Base-by-base conservation (phyloP, 2,329 filamentous ascomycete species). In the Ophiocordyceps sinensis region DNA sequence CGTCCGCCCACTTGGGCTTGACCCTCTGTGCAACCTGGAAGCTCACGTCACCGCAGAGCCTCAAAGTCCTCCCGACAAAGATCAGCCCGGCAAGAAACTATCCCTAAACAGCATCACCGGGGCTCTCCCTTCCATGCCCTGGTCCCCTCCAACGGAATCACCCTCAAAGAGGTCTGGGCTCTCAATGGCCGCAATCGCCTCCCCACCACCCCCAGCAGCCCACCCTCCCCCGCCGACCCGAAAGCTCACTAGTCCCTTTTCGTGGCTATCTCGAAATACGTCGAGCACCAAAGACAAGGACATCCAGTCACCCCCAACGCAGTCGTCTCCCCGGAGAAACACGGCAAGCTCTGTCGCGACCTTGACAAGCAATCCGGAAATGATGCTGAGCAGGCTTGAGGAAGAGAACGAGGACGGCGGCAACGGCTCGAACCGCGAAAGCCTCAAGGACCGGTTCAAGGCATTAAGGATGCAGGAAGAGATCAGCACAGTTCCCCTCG, bases 211-310 rank as follows among this genome's bases (percentile, higher is more conserved):
- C 4, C 43, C 50, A 15, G 50, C 49, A 23, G 19, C 35, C 28
- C 28, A 40, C 4, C 45, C 55, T 19, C 50, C 55, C 17, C 62
- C 68, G 2, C 62, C 66, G 12, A 49, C 72, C 44, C 71, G 86
- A 54, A 94, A 91, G 59, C 73, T 93, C 42, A 88, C 85, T 9
- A 85, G 85, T 50, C 85, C 83, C n/a, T 93, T 94, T 52, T 77
- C 85, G 32, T 89, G 85, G 79, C 71, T 93, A 32, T 85, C 85
- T 28, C 70, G 85, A 49, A 80, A 71, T 57, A 75, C 77, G 11
- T 69, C 71, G 30, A 66, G 63, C 23, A 26, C 23, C 40, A 79
- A 79, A 52, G 66, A 70, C 4, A 71, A 72, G 47, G 69, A 76
- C 9, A 52, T 56, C 17, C 58, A 66, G 35, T 70, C 75, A 40